A percentile compares a stretch with the other conserved stretches of the same genome.
phyloP scores from a whole-genome alignment of 2,329 filamentous ascomycete genomes.

The Phaeosphaeria sp. region DNA sequence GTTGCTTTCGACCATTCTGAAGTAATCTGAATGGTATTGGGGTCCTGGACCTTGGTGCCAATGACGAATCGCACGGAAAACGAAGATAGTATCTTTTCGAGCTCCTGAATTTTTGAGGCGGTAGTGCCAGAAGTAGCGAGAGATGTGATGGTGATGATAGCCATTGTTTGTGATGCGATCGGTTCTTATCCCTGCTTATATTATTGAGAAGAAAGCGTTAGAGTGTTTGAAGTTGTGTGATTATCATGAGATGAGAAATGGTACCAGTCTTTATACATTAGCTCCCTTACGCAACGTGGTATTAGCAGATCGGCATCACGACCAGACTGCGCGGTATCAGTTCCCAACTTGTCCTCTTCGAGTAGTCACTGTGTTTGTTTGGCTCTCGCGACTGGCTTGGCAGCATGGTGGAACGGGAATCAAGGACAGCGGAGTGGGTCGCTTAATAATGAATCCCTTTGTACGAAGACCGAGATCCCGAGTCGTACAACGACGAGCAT shows the following conservation, averaged over 20 bases:
- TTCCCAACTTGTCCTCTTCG: background rate
- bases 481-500: background rate
- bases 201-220: background rate
- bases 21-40: background rate
- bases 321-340: background rate
- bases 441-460: background rate
- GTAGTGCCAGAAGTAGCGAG: background rate
- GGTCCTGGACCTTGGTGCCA: background rate
- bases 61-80: background rate
- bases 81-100: background rate
- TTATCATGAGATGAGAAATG: background rate
- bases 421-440: background rate
- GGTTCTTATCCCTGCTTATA: too few relatives aligned
- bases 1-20: background rate
- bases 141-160: background rate
- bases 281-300: background rate
- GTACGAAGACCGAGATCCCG: background rate
- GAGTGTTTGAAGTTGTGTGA: background rate
- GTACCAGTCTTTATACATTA: background rate
- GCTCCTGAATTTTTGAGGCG: background rate
- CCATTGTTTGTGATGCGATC: background rate
- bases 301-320: too few relatives aligned
- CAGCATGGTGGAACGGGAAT: background rate
- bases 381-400: background rate
- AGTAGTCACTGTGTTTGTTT: background rate